Conservation (phyloP, 805 yeast species). For the Myxozyma kluyveri region DNA sequence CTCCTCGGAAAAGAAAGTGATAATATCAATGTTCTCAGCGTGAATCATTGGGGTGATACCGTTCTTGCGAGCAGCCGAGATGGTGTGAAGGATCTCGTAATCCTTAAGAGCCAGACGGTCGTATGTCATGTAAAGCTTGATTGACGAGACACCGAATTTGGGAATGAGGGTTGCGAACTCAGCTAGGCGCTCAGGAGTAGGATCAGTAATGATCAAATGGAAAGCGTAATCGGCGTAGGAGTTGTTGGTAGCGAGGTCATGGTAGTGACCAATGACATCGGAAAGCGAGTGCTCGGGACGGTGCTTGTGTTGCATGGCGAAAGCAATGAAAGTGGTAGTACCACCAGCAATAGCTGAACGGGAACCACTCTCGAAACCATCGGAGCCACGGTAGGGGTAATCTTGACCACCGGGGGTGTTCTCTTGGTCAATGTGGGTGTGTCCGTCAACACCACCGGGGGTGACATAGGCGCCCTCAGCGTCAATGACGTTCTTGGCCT, state of each 20-base stretch:
- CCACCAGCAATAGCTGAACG: constrained; percentile 53
- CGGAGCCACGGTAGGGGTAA: constrained; percentile 38
- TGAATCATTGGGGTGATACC: constrained; percentile 52
- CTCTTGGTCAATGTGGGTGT: constrained; percentile 50
- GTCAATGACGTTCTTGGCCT: constrained; percentile 39
- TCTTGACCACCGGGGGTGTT: constrained; percentile 38
- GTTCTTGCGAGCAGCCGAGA: constrained; percentile 43
- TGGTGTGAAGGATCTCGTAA: constrained; percentile 42
- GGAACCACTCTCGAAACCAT: constrained; percentile 47
- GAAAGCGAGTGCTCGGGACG: constrained; percentile 34
- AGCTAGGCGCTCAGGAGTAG: constrained; percentile 36
- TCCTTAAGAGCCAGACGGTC: constrained; percentile 45
- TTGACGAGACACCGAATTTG: constrained; percentile 43
- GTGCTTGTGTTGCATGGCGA: constrained; percentile 47
- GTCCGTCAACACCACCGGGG: constrained; percentile 55
- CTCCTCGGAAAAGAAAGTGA: constrained; percentile 45
- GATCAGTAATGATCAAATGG: constrained; percentile 46
- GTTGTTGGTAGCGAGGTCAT: constrained; percentile 36
- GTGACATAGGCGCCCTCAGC: constrained; percentile 50
- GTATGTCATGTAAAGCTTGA: constrained; percentile 50
- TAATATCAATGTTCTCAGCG: constrained; percentile 51
- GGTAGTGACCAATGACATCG: constrained; percentile 39
- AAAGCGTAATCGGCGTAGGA: constrained; percentile 50
- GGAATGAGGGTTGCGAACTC: constrained; percentile 41
- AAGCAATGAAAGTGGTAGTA: constrained; percentile 49